Percentiles rank a stretch among this genome's conserved stretches.
phyloP scores from a whole-genome alignment of 202 grass and related monocot genomes.

The Eragrostis tef region DNA sequence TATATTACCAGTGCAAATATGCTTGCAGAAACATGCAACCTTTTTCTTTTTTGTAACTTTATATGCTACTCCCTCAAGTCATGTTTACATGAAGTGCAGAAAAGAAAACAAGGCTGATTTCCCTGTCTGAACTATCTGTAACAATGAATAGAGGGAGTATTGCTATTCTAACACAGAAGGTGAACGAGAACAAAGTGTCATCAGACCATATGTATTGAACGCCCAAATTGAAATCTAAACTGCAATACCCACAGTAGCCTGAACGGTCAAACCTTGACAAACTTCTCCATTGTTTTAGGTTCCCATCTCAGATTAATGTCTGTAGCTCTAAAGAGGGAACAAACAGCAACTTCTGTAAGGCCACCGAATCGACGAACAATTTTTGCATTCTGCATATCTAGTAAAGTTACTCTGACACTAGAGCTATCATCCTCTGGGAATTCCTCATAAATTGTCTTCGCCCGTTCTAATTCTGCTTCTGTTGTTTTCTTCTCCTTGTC shows the following conservation, averaged over 20 bases:
- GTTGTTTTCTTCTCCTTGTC: conserved; percentile 88
- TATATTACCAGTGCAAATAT: conserved; percentile 16
- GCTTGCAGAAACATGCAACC: conserved; percentile 34
- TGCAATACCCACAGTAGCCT: conserved; percentile 31
- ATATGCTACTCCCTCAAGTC: background rate
- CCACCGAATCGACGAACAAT: conserved; percentile 75
- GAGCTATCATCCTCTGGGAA: conserved; percentile 59
- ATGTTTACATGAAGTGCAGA: background rate
- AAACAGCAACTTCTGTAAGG: conserved; percentile 65
- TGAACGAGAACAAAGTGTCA: conserved; percentile 8
- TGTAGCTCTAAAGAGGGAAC: conserved; percentile 78
- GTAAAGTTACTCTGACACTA: conserved; percentile 76
- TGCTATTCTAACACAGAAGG: conserved; percentile 21
- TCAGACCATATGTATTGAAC: background rate
- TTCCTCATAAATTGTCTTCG: conserved; percentile 80
- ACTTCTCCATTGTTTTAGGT: conserved; percentile 61
- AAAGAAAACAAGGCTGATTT: background rate
- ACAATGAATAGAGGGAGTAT: conserved; percentile 4
- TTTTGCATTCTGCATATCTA: conserved; percentile 96
- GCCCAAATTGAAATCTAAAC: conserved; percentile 25
- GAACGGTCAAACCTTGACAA: conserved; percentile 13
- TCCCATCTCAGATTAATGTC: conserved; percentile 93
- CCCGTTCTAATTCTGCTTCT: conserved; percentile 75
- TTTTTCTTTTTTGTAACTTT: conserved; percentile 7
- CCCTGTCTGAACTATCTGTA: conserved; percentile 35